Evolutionary conservation across 2,329 filamentous ascomycete genomes (phyloP), one percentile per base, ranked within the genome.

Genomic region (Colletotrichum gigasporum): DNA sequence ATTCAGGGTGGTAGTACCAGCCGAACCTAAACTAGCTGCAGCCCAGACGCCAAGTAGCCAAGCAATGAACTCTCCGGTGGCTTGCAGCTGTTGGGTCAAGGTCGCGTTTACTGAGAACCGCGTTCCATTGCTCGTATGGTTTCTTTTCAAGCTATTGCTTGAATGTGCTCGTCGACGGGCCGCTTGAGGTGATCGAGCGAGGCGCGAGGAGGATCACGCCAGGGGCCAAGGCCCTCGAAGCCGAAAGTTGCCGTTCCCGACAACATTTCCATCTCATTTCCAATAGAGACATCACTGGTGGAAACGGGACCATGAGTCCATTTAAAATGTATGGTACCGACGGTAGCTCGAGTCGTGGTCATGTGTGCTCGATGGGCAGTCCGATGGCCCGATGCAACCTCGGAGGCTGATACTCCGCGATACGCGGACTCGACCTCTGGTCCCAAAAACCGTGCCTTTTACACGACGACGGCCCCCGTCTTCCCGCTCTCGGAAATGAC

Each of bases 311-410:
- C 5, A 22, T 12, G 22, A 9, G 11, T 11, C 20, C n/a, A 9
- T 20, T 18, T 11, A 26, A 8, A 50, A 20, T 37, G 0, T 28
- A n/a, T 30, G 42, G 48, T 62, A 39, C 62, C 62, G 48, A 64
- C 12, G n/a, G 32, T 2, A 28, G 24, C 35, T 24, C 28, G 22
- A 50, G 16, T 47, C 48, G 22, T 45, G 20, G 62, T 65, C 62
- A 62, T 62, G 57, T 55, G 56, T 10, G 30, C n/a, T n/a, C 37
- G 7, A 45, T 22, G 22, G 22, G 18, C 35, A 16, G 37, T 44
- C 62, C 62, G 28, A 45, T 41, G 35, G 42, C 30, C 57, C 48
- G 56, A 55, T 65, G 62, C 62, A 61, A 65, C 56, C 48, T 55
- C 62, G 62, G 62, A 65, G 35, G 56, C 42, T 37, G 12, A 16